Evolutionary conservation across 2,329 filamentous ascomycete species (phyloP).

Genomic region (Pseudogymnoascus sp.): DNA sequence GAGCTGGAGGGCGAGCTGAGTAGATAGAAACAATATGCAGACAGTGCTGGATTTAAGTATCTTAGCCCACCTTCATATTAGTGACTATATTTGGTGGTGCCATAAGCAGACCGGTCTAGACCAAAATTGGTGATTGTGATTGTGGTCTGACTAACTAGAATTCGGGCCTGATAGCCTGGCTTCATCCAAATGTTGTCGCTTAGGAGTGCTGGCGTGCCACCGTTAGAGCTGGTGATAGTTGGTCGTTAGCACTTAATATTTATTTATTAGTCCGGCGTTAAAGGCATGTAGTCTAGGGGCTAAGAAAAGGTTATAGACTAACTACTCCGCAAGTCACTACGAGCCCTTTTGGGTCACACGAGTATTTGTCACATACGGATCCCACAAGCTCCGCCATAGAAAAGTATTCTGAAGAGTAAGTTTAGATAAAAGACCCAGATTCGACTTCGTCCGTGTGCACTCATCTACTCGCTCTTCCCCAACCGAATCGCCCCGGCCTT

Average conservation of each 20-base stretch:
- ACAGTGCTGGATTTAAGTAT: too few relatives aligned
- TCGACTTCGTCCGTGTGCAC: neutral
- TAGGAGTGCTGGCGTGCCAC: neutral
- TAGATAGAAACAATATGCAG: too few relatives aligned
- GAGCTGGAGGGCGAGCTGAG: too few relatives aligned
- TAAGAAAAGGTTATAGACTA: neutral
- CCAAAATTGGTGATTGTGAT: neutral
- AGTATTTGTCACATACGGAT: too few relatives aligned
- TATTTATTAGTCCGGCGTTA: neutral
- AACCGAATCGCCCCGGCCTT: slow-evolving; percentile 19
- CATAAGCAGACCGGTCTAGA: neutral
- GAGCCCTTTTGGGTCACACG: too few relatives aligned
- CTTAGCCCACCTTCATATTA: neutral
- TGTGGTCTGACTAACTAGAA: neutral
- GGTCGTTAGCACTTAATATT: neutral
- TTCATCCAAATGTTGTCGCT: neutral
- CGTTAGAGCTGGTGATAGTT: neutral
- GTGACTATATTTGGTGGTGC: neutral
- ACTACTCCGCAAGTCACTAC: too few relatives aligned
- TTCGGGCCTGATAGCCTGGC: neutral
- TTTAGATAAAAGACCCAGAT: too few relatives aligned
- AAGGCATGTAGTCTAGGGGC: neutral
- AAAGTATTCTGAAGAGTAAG: too few relatives aligned
- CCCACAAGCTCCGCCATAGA: too few relatives aligned
- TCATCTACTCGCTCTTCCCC: neutral